Conservation (phyloP, 176 grass and related monocot genomes). For the Carex pumila region DNA sequence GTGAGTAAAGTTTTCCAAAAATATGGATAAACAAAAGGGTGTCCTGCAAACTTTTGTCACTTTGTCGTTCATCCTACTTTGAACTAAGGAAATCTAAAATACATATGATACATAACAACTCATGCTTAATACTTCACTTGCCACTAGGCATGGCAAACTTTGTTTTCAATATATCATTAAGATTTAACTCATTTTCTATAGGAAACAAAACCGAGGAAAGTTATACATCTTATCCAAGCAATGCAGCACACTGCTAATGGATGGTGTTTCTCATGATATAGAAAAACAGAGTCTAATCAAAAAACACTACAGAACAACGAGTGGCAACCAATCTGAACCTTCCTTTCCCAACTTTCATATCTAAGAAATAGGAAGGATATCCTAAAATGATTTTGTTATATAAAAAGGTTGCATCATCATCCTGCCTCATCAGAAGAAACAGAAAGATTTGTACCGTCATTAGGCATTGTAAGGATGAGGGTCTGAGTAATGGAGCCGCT, state of each 20-base stretch:
- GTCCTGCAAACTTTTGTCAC: not conserved
- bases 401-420: no score
- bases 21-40: not conserved
- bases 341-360: no score
- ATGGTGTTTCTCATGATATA: not conserved
- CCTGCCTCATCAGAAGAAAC: not conserved
- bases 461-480: constrained; percentile 94
- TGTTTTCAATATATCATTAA: not conserved
- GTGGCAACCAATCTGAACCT: no score
- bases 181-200: not conserved
- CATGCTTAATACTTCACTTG: no score
- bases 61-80: not conserved
- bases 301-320: no score
- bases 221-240: not conserved
- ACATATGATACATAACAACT: not conserved
- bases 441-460: constrained; percentile 51
- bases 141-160: not conserved
- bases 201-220: not conserved
- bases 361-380: no score
- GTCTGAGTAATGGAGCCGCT: constrained; percentile 92
- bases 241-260: not conserved
- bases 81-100: not conserved
- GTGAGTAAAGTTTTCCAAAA: not conserved
- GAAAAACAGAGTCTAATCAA: not conserved
- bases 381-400: no score